Conservation (phyloP, 169 alveolate species). For the Plasmodium vivax region DNA sequence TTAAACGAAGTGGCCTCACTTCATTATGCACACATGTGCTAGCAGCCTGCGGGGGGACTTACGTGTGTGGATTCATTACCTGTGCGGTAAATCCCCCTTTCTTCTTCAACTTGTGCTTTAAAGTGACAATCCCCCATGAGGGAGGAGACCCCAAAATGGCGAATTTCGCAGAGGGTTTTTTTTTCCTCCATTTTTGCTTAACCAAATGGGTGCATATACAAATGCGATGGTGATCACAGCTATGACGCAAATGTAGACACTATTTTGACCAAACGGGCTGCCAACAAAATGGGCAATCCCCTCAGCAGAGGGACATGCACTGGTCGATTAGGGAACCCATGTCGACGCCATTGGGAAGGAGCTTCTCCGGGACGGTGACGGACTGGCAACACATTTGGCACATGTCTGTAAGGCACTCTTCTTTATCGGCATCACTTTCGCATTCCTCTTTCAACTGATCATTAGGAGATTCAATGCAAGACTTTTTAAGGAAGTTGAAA, state of each 20-base stretch:
- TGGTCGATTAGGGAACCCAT: conserved; percentile 34
- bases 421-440: conserved; percentile 38
- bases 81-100: background rate
- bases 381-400: conserved; percentile 76
- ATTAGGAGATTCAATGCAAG: conserved; percentile 57
- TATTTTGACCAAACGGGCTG: background rate
- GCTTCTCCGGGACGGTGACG: conserved; percentile 31
- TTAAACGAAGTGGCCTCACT: background rate
- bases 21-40: background rate
- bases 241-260: background rate
- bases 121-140: background rate
- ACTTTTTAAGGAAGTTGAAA: conserved; percentile 48
- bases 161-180: background rate
- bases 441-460: conserved; percentile 37
- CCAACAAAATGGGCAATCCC: background rate
- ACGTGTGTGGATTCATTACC: background rate
- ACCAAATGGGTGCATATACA: background rate
- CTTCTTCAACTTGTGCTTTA: background rate
- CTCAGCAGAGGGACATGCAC: conserved; percentile 52
- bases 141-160: background rate
- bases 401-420: conserved; percentile 64
- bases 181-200: background rate
- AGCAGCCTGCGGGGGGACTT: background rate
- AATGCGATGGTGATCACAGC: background rate
- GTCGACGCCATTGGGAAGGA: conserved; percentile 11